These are phyloP conservation scores for Sugiyamaella floridensis DNA, from an alignment of 805 yeast species.

Conservation along the genomic window DNA sequence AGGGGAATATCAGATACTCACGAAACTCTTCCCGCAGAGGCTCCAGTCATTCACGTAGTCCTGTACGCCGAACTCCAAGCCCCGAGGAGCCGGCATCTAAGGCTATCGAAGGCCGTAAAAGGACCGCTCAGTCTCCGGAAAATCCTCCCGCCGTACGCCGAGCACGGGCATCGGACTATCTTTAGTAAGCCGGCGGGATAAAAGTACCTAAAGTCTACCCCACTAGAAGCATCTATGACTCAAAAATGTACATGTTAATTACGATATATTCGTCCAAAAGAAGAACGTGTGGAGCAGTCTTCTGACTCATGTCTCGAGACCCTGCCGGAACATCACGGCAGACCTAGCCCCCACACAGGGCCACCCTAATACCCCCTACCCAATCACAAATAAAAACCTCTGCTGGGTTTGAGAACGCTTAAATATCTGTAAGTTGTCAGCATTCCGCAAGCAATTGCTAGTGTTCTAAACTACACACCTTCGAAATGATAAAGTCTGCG, in stretches of 20 bases:
- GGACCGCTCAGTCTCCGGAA: conserved; percentile 2
- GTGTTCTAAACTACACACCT: neutral
- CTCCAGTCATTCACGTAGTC: no score
- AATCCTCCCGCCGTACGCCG: conserved; percentile 5
- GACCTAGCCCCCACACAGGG: neutral
- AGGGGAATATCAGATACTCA: neutral
- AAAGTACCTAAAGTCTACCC: neutral
- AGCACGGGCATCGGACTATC: conserved; percentile 12
- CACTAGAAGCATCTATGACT: no score
- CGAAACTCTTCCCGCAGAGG: neutral
- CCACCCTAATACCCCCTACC: conserved; percentile 2
- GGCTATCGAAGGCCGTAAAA: neutral
- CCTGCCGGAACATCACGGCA: conserved; percentile 1
- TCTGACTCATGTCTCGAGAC: neutral
- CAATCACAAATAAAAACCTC: neutral
- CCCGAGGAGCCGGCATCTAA: neutral
- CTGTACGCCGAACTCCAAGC: no score
- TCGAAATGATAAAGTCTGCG: conserved; percentile 7
- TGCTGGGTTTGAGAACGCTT: neutral
- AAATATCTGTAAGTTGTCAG: neutral
- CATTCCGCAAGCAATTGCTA: neutral
- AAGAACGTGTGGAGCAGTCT: neutral
- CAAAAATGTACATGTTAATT: neutral
- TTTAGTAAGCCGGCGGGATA: neutral
- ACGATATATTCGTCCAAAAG: neutral